phyloP scores from a whole-genome alignment of 441 rosid species.

The Gossypium gossypioides region DNA sequence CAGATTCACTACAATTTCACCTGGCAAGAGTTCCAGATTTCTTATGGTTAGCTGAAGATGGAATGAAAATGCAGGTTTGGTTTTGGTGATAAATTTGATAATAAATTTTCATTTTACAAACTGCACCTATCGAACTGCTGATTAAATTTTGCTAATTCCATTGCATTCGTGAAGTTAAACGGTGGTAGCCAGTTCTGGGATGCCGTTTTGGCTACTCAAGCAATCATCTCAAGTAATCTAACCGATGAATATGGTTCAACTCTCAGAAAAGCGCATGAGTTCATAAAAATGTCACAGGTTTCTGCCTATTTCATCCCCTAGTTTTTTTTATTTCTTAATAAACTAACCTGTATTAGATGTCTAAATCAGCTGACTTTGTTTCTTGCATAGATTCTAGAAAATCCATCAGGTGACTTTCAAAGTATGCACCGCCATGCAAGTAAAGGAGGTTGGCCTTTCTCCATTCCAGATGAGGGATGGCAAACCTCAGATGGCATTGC shows the following conservation, averaged over 20 bases:
- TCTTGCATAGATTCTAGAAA: slow-evolving; percentile 31
- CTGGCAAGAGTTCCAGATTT: slow-evolving; percentile 47
- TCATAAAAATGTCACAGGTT: slow-evolving; percentile 49
- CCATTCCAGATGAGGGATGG: slow-evolving; percentile 53
- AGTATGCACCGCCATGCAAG: slow-evolving; percentile 45
- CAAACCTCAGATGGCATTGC: slow-evolving; percentile 53
- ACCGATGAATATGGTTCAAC: slow-evolving; percentile 28
- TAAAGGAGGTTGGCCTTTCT: slow-evolving; percentile 52
- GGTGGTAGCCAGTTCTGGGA: slow-evolving; percentile 55
- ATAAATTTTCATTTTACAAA: background rate
- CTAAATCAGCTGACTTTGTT: background rate
- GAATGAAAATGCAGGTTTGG: slow-evolving; percentile 46
- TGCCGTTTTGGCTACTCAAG: slow-evolving; percentile 41
- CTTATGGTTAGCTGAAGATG: slow-evolving; percentile 58
- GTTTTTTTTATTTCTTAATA: background rate
- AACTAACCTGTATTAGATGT: background rate
- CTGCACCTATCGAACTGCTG: background rate
- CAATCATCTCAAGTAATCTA: slow-evolving; percentile 37
- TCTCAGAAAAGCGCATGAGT: slow-evolving; percentile 38
- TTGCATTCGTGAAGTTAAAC: background rate
- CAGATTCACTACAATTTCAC: slow-evolving; percentile 38
- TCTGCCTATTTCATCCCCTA: background rate
- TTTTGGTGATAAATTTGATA: background rate
- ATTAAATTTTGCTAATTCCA: background rate
- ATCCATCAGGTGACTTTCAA: slow-evolving; percentile 43